These are phyloP conservation scores for Chytriomyces sp. DNA, from an alignment of 192 early-diverging fungal species.

Conservation along the genomic window DNA sequence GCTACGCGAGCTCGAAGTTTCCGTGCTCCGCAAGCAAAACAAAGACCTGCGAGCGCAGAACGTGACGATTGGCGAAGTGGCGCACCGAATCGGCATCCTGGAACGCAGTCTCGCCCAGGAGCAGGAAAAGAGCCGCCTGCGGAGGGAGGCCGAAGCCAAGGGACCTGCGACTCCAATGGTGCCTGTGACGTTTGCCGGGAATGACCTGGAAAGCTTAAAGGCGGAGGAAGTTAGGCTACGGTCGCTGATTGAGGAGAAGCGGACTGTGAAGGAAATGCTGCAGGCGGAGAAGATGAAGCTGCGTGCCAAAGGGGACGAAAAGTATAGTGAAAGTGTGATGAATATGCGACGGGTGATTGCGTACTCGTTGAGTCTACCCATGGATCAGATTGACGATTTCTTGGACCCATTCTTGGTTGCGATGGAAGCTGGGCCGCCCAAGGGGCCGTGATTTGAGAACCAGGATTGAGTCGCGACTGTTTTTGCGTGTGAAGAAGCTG, in stretches of 20 bases:
- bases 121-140: not conserved
- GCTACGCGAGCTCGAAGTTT: not conserved
- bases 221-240: not conserved
- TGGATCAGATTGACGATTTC: slow-evolving; percentile 23
- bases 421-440: not conserved
- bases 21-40: slow-evolving; percentile 19
- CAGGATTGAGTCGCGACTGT: too few species aligned
- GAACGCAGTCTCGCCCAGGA: not conserved
- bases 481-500: too few species aligned
- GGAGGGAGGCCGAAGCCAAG: too few species aligned
- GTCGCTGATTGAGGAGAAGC: not conserved
- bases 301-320: slow-evolving; percentile 4
- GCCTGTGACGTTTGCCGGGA: not conserved
- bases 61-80: slow-evolving; percentile 2
- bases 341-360: slow-evolving; percentile 28
- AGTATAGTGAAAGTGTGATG: not conserved
- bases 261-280: not conserved
- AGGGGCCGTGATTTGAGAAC: too few species aligned
- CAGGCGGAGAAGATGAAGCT: slow-evolving; percentile 8
- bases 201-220: not conserved
- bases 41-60: slow-evolving; percentile 19
- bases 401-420: slow-evolving; percentile 19
- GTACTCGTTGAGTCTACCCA: slow-evolving; percentile 17
- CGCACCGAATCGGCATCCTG: slow-evolving; percentile 9
- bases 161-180: too few species aligned